Base-by-base conservation (phyloP, 179 eudicot species). In the Drosera spatulata region DNA sequence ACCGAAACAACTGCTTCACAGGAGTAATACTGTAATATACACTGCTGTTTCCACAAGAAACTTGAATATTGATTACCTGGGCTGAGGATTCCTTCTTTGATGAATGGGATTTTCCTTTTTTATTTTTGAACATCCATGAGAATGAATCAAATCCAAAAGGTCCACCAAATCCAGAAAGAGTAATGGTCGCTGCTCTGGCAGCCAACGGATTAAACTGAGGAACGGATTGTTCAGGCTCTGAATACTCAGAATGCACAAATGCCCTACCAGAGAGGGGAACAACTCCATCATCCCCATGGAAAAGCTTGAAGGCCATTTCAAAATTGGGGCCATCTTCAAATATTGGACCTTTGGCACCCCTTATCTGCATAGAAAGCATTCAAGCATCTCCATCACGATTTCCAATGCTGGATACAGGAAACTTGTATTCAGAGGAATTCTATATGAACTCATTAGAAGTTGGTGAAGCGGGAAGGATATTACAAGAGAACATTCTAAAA, bases 291-390 rank as follows among this genome's bases (percentile, higher is more conserved):
- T 81, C 74, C 50, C 93, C 96, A 66, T 87, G 96, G 65, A 87
- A 87, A 56, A 85, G 67, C 60, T 74, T 79, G 67, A 87, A 87
- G 9, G 96, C 93, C 79, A 67, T 53, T 65, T 82, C 85, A 56
- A 85, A 87, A 66, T 76, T 82, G 61, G 96, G 83, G 54, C 83
- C 87, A 68, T 87, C 96, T 77, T 87, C 96, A 76, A 87, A 87
- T 38, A 87, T 80, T n/a, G 96, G 93, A 78, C 96, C 96, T 65
- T 74, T 87, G 61, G 73, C 76, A 65, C 79, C 86, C 58, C 53
- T 13, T 39, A 65, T 66, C 77, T 72, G 65, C 56, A 47, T 43
- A 64, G 55, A 66, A 15, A 15, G 7, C 12, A 39, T 4, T 8
- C n/a, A 3, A 14, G 3, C 9, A 56, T 6, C 3, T 56, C 11